phyloP scores from a whole-genome alignment of 2,329 filamentous ascomycete genomes.

The Simplicillium aogashimaense region DNA sequence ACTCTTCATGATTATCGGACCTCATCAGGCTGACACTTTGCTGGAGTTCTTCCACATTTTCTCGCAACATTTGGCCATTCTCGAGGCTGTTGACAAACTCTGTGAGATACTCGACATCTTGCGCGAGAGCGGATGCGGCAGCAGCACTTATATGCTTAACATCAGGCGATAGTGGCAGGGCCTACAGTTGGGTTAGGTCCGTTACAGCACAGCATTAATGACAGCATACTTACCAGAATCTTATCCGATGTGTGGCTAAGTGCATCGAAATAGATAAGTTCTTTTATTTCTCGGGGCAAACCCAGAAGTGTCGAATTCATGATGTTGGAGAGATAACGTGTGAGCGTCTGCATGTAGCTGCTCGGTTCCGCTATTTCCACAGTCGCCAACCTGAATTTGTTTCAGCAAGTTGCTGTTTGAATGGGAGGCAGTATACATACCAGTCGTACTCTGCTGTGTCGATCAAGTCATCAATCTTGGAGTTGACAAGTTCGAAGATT shows the following conservation, averaged over 20 bases:
- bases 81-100: constrained; percentile 81
- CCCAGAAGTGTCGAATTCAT: constrained; percentile 92
- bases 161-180: constrained; percentile 65
- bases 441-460: constrained; percentile 98
- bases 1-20: constrained; percentile 87
- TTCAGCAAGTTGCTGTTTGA: no score
- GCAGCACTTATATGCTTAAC: constrained; percentile 83
- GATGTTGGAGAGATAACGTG: constrained; percentile 85
- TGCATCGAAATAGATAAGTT: constrained; percentile 95
- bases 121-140: constrained; percentile 69
- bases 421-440: constrained; percentile 26
- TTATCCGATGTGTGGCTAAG: constrained; percentile 81
- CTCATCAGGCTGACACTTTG: constrained; percentile 88
- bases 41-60: constrained; percentile 85
- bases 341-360: constrained; percentile 93
- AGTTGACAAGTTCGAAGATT: constrained; percentile 97
- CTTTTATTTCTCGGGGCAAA: constrained; percentile 91
- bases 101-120: constrained; percentile 75
- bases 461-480: constrained; percentile 94
- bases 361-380: constrained; percentile 63
- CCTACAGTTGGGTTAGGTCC: constrained; percentile 29
- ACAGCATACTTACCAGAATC: constrained; percentile 52
- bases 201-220: no score
- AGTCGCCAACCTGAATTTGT: constrained; percentile 34
- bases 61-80: constrained; percentile 73